Base-by-base conservation (phyloP, 148 eudicot species). In the Bassia scoparia region DNA sequence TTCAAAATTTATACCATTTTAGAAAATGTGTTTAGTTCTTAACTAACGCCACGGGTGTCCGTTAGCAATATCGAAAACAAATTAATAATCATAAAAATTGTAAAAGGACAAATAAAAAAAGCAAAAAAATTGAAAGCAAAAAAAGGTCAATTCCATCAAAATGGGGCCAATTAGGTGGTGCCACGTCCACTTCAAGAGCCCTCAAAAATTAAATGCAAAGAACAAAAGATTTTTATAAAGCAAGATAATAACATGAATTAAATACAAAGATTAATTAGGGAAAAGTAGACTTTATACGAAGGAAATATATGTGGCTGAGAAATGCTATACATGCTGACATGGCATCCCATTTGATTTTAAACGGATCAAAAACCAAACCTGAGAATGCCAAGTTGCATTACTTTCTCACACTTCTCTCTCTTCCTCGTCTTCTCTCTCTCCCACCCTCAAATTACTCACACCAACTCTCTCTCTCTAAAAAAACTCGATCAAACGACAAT, bases 281-380 rank as follows among this genome's bases (percentile, higher is more conserved):
- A 66, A 72, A 67, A 68, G 69, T 41, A 29, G 38, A 12, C 20
- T 23, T 20, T 37, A 26, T 46, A 64, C 41, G 33, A 64, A 59
- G 30, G 35, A 17, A 79, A 78, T 83, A 85, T 79, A 76, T 90
- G 98, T 90, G 98, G 98, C 90, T 92, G 82, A 84, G 82, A 89
- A 83, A 64, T 55, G 44, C 31, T 59, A 64, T 12, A 48, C 27
- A 5, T 6, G 77, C 69, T 88, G 98, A 90, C 87, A 83, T 92
- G 96, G 89, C 91, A 83, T 33, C 71, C 77, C 63, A 62, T 62
- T 86, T 77, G 74, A 82, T 71, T 68, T 79, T 83, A 72, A 79
- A 76, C 71, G 79, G 77, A 87, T 92, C 89, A 80, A 87, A 85
- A 87, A 77, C 88, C 62, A 65, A 77, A 71, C 70, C 34, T 59